A percentile compares a stretch with the other conserved stretches of the same genome.
phyloP scores from a whole-genome alignment of 2,329 filamentous ascomycete species.

The Davidsoniella neocaledoniae region DNA sequence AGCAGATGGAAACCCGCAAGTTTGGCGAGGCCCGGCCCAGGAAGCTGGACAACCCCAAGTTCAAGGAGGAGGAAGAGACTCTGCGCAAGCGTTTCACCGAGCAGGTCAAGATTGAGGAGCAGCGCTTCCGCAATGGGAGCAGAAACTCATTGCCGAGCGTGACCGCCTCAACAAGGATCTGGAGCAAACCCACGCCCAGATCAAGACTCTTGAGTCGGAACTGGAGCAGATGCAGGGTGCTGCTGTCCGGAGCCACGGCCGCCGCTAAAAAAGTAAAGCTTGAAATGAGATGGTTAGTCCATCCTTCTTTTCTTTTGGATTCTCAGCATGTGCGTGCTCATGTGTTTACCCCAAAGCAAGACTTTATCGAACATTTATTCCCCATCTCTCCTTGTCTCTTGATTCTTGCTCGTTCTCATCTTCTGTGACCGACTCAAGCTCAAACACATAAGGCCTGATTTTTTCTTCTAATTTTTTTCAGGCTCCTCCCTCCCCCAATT shows the following conservation, averaged over 20 bases:
- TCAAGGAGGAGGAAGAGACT: conserved; percentile 99
- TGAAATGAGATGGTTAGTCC: background rate
- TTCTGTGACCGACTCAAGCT: conserved; percentile 4
- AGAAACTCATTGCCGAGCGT: conserved; percentile 97
- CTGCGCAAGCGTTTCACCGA: conserved; percentile 98
- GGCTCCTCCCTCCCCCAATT: background rate
- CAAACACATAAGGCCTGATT: background rate
- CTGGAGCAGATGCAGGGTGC: conserved; percentile 87
- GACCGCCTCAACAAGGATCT: conserved; percentile 99
- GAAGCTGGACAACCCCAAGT: conserved; percentile 99
- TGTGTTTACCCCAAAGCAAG: background rate
- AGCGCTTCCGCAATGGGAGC: conserved; percentile 98
- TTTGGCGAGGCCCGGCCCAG: conserved; percentile 93
- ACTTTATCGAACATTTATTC: background rate
- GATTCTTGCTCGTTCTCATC: conserved; percentile 5
- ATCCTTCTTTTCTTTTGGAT: conserved; percentile 4
- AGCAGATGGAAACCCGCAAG: conserved; percentile 99
- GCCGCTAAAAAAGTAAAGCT: conserved; percentile 42
- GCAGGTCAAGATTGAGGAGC: conserved; percentile 99
- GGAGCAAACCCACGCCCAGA: conserved; percentile 88
- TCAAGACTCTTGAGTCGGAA: conserved; percentile 82
- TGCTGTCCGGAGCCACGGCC: conserved; percentile 78
- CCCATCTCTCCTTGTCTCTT: conserved; percentile 3
- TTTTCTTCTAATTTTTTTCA: background rate
- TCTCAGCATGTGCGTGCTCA: conserved; percentile 2